phyloP scores from a whole-genome alignment of 2,329 filamentous ascomycete genomes.

The Neoascochyta sp. region DNA sequence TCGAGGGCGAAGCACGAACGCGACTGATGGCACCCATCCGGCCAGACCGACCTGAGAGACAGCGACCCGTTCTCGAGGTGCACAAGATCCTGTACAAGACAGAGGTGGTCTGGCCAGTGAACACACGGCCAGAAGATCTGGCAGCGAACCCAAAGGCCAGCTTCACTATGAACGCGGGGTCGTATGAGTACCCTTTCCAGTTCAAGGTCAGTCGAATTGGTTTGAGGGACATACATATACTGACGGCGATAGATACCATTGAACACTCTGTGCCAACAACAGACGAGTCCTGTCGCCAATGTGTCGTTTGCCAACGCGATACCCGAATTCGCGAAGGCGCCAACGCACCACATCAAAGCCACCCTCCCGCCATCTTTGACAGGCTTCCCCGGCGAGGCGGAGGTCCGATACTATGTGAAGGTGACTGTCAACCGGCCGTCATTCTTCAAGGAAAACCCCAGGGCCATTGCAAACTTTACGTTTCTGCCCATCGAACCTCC shows the following conservation, averaged over 20 bases:
- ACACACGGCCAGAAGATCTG: slow-evolving; percentile 40
- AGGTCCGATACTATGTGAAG: slow-evolving; percentile 92
- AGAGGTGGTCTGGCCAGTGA: slow-evolving; percentile 67
- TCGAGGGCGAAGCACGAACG: slow-evolving; percentile 75
- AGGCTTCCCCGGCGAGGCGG: slow-evolving; percentile 81
- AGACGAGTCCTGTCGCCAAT: slow-evolving; percentile 39
- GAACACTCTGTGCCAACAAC: slow-evolving; percentile 63
- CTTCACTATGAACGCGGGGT: slow-evolving; percentile 63
- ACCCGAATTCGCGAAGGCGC: slow-evolving; percentile 45
- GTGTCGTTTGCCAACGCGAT: slow-evolving; percentile 44
- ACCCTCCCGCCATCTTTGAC: slow-evolving; percentile 85
- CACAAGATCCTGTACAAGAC: slow-evolving; percentile 70
- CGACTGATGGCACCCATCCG: slow-evolving; percentile 53
- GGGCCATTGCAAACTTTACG: slow-evolving; percentile 60
- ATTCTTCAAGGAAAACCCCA: slow-evolving; percentile 85
- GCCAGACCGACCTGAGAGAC: slow-evolving; percentile 42
- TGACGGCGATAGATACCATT: slow-evolving; percentile 49
- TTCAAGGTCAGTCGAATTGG: slow-evolving; percentile 62
- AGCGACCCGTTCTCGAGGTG: slow-evolving; percentile 48
- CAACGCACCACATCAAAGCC: slow-evolving; percentile 68
- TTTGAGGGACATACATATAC: background rate
- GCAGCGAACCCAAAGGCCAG: slow-evolving; percentile 40
- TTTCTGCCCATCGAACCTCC: slow-evolving; percentile 93
- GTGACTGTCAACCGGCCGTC: slow-evolving; percentile 88
- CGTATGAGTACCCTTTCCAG: slow-evolving; percentile 72